phyloP scores from a whole-genome alignment of 805 yeast species.

The Candida nemodendra region DNA sequence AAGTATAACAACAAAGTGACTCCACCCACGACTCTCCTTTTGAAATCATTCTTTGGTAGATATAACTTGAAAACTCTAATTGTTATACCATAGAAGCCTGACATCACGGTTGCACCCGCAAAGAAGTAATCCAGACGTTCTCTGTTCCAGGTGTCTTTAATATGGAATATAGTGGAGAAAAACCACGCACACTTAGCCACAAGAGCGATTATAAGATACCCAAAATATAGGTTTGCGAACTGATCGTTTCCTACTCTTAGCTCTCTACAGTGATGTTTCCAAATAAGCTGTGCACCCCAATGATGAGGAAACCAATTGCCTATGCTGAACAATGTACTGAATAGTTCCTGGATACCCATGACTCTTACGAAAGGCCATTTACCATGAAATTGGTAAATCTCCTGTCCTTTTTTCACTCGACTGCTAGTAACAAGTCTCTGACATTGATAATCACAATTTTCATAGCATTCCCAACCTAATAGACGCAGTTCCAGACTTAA shows the following conservation, averaged over 20 bases:
- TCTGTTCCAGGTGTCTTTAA: conserved; percentile 76
- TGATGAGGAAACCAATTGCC: conserved; percentile 67
- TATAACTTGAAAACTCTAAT: conserved; percentile 64
- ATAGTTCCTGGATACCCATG: conserved; percentile 81
- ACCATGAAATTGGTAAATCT: conserved; percentile 86
- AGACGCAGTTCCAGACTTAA: conserved; percentile 42
- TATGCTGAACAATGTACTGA: conserved; percentile 75
- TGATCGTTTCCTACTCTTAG: conserved; percentile 19
- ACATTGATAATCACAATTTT: conserved; percentile 91
- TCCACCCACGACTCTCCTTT: conserved; percentile 37
- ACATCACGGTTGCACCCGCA: conserved; percentile 84
- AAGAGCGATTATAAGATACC: conserved; percentile 49
- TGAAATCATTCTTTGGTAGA: conserved; percentile 24
- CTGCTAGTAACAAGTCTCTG: conserved; percentile 70
- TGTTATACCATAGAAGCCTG: conserved; percentile 70
- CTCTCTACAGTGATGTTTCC: conserved; percentile 22
- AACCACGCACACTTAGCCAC: conserved; percentile 87
- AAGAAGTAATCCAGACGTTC: conserved; percentile 89
- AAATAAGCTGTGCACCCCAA: conserved; percentile 39
- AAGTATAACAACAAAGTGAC: conserved; percentile 51
- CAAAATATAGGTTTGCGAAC: conserved; percentile 30
- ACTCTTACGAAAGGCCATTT: conserved; percentile 92
- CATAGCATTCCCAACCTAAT: conserved; percentile 70
- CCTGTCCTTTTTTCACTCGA: conserved; percentile 46
- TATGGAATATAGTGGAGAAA: conserved; percentile 81